Percentiles rank a stretch among this genome's conserved stretches.
Evolutionary conservation across 139 green algal genomes (phyloP).

Genomic region (Micromonas commoda): DNA sequence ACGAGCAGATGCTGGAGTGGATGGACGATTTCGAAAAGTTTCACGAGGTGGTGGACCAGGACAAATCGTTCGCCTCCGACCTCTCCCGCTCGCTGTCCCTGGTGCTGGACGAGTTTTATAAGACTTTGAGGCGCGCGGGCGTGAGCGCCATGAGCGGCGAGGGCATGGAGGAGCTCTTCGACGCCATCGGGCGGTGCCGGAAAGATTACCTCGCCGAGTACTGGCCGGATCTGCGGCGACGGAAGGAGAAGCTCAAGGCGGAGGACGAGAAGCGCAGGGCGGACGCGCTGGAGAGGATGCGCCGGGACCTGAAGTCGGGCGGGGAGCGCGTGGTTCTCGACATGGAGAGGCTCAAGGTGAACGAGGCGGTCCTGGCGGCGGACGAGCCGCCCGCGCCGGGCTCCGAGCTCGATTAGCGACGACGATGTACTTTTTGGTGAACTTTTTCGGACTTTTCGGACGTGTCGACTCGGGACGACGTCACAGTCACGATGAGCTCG

Average conservation of each 20-base stretch:
- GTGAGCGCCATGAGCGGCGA: constrained; percentile 83
- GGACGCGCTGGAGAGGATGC: background rate
- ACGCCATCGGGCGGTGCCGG: background rate
- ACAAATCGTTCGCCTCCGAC: background rate
- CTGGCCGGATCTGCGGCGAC: background rate
- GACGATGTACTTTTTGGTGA: no score
- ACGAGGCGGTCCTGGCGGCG: background rate
- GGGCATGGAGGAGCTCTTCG: constrained; percentile 41
- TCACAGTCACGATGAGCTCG: no score
- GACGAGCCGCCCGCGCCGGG: no score
- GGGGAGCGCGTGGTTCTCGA: background rate
- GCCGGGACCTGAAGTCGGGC: background rate
- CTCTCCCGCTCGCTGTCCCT: constrained; percentile 16
- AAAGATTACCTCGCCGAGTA: background rate
- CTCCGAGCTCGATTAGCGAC: no score
- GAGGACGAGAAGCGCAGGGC: background rate
- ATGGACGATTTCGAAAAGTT: constrained; percentile 53
- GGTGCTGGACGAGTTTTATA: constrained; percentile 89
- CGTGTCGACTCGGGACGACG: no score
- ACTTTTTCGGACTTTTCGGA: no score
- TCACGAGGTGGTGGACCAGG: constrained; percentile 3
- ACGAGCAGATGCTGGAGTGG: constrained; percentile 85
- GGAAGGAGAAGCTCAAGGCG: background rate
- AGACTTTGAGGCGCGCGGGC: constrained; percentile 66
- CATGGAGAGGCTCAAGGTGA: background rate